Evolutionary conservation across 257 asterid genomes (phyloP).

Genomic region (Plantago major): DNA sequence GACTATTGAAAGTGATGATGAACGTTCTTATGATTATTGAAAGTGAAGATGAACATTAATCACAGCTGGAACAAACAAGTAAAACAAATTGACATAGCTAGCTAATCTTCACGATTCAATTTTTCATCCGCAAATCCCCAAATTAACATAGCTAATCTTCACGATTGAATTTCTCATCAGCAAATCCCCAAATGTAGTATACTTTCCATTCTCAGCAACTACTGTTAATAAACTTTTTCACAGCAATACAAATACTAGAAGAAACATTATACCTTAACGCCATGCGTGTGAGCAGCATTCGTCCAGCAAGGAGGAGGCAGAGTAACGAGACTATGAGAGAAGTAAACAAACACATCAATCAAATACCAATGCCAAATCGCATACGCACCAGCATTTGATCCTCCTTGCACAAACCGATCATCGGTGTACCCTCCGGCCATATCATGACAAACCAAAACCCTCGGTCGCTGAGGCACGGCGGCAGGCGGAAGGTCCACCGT

Average conservation of each 20-base stretch:
- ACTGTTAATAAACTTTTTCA: background rate
- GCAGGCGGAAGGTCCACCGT: slow-evolving; percentile 39
- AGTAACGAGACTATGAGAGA: slow-evolving; percentile 80
- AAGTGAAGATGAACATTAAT: too few species aligned
- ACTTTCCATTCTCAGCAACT: too few species aligned
- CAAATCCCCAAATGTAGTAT: too few species aligned
- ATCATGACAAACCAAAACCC: slow-evolving; percentile 89
- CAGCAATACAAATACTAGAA: background rate
- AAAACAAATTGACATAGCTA: too few species aligned
- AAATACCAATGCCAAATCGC: slow-evolving; percentile 95
- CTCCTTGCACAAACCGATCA: slow-evolving; percentile 82
- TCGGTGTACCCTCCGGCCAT: slow-evolving; percentile 86
- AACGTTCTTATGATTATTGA: too few species aligned
- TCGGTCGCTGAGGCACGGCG: slow-evolving; percentile 47
- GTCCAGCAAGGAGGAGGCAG: slow-evolving; percentile 96
- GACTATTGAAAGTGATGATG: too few species aligned
- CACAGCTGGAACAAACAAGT: too few species aligned
- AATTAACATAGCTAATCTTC: too few species aligned
- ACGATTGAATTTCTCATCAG: too few species aligned
- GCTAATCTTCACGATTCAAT: too few species aligned
- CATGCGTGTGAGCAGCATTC: slow-evolving; percentile 81
- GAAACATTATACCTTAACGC: slow-evolving; percentile 59
- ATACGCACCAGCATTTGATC: slow-evolving; percentile 62
- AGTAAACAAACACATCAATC: slow-evolving; percentile 88
- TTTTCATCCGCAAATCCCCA: too few species aligned